These are phyloP conservation scores for Vigna reflexopilosa DNA, from an alignment of 306 rosid species.

Conservation along the genomic window DNA sequence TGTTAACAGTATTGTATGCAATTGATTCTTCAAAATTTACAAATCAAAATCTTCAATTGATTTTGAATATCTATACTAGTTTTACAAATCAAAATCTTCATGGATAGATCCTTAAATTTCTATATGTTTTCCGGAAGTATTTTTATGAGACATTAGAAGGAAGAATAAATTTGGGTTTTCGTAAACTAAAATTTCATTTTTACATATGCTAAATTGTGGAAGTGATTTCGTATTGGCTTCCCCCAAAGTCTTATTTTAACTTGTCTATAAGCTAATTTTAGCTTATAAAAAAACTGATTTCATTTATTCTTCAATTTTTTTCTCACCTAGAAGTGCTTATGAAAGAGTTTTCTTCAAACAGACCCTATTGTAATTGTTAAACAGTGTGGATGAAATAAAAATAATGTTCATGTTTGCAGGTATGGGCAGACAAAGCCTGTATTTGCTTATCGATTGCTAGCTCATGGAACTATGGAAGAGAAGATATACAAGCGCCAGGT, in stretches of 20 bases:
- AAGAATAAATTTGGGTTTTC: too few species aligned
- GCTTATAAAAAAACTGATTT: too few species aligned
- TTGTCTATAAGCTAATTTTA: too few species aligned
- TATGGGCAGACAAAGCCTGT: constrained; percentile 98
- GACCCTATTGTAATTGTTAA: background rate
- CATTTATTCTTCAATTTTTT: too few species aligned
- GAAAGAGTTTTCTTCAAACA: too few species aligned
- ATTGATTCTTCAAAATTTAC: constrained; percentile 3
- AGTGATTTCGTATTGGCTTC: too few species aligned
- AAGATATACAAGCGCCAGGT: constrained; percentile 99
- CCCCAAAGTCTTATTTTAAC: too few species aligned
- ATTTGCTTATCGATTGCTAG: constrained; percentile 94
- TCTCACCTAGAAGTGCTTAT: too few species aligned
- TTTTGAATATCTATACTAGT: constrained; percentile 20
- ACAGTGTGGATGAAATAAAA: constrained; percentile 27
- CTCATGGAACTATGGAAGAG: constrained; percentile 99
- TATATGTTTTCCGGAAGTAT: too few species aligned
- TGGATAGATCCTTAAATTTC: constrained; percentile 15
- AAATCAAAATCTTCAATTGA: constrained; percentile 37
- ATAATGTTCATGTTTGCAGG: constrained; percentile 55
- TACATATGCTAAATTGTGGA: too few species aligned
- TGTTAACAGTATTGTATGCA: background rate
- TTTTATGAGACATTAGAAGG: too few species aligned
- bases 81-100: background rate
- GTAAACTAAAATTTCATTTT: too few species aligned